Evolutionary conservation across 2,329 filamentous ascomycete genomes (phyloP).

Genomic region (Sporothrix pseudoabietina): DNA sequence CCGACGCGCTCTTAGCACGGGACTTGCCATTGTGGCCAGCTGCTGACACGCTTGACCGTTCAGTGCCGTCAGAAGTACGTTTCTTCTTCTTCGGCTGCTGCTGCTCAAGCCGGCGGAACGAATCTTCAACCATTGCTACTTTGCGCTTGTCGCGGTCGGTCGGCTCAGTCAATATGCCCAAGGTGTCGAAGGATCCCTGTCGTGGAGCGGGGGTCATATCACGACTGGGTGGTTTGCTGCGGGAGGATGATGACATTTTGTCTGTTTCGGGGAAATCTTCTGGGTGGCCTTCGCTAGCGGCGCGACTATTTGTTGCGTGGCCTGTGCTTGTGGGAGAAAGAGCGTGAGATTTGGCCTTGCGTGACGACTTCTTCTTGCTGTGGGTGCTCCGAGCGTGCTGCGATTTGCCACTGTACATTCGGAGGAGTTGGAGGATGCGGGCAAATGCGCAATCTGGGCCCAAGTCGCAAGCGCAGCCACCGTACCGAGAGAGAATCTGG

Average conservation of each 20-base stretch:
- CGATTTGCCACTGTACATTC: slow-evolving; percentile 55
- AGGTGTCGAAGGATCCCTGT: slow-evolving; percentile 62
- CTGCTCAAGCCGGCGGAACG: slow-evolving; percentile 64
- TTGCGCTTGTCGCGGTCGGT: slow-evolving; percentile 70
- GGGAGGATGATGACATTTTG: slow-evolving; percentile 53
- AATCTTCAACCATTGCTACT: slow-evolving; percentile 65
- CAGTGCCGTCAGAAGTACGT: slow-evolving; percentile 57
- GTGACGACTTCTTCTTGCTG: slow-evolving; percentile 52
- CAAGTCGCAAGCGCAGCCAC: slow-evolving; percentile 74
- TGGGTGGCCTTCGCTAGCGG: slow-evolving; percentile 62
- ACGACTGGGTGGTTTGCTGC: slow-evolving; percentile 67
- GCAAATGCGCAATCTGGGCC: slow-evolving; percentile 65
- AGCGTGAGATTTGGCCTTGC: slow-evolving; percentile 58
- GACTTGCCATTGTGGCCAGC: slow-evolving; percentile 35
- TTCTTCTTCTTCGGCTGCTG: slow-evolving; percentile 64
- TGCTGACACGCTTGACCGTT: slow-evolving; percentile 25
- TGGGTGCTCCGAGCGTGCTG: slow-evolving; percentile 38
- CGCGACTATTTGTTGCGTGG: slow-evolving; percentile 64
- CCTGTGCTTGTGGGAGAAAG: slow-evolving; percentile 65
- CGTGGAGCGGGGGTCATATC: slow-evolving; percentile 62
- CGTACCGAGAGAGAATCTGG: slow-evolving; percentile 73
- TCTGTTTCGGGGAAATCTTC: slow-evolving; percentile 61
- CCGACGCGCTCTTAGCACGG: slow-evolving; percentile 38
- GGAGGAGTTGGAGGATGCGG: slow-evolving; percentile 63
- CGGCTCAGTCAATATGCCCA: slow-evolving; percentile 63